Evolutionary conservation across 495 filamentous ascomycete genomes (phyloP), one percentile per base, ranked within the genome.

Genomic region (Neurospora sp.): DNA sequence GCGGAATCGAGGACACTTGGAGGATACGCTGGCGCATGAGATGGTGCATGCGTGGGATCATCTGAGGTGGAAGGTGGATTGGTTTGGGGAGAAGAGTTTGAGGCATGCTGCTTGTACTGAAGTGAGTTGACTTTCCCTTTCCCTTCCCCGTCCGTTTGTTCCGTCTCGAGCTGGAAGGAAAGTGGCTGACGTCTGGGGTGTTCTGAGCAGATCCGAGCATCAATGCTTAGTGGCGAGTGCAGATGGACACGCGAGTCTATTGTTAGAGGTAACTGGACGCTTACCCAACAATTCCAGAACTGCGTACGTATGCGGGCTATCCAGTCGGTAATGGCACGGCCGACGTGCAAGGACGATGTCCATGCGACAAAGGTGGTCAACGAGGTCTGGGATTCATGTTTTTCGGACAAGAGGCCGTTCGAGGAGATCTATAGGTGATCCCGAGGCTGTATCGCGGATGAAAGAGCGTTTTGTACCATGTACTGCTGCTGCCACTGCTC

Each of bases 41-140:
- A 94, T 99, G 91, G 90, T 99, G 70, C 96, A 99, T 84, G 95
- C 94, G 9, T 98, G 93, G 84, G 96, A 99, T 79, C 92, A 97
- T 81, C 79, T 98, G 76, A 81, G 94, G 74, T 99, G 93, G 83
- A 93, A 97, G 82, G 89, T 97, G 42, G 89, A 99, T 75, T 93
- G 90, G 87, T 81, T 82, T 5, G 89, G 90, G 71, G 87, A 93
- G 75, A 84, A 82, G 79, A 77, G 82, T 40, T 78, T 99, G 81
- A 89, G 90, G 79, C 96, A 98, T 83, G 91, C 93, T 45, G 96
- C 96, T 70, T 98, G 96, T 79, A 91, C 93, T n/a, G 96, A 99
- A 89, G 93, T 95, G 85, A 75, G 84, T 75, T 70, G 39, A 7
- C 40, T 48, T 5, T n/a, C 10, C 22, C 40, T 69, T 59, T 70